Evolutionary conservation across 495 filamentous ascomycete genomes (phyloP), one percentile per base, ranked within the genome.

Genomic region (Aspergillus egyptiacus): DNA sequence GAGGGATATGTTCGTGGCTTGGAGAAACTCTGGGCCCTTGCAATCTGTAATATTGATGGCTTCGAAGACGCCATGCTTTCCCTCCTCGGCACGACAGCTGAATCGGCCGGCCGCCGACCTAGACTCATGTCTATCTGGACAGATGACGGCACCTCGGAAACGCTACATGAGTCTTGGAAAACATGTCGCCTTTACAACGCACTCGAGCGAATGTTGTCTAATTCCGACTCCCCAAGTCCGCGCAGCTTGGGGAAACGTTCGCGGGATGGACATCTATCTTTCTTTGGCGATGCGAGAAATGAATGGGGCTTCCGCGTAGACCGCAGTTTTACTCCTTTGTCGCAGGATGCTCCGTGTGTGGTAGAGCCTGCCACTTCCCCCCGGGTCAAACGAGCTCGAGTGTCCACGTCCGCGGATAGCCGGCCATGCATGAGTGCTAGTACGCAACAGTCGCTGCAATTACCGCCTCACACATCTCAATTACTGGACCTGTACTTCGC

Each of bases 401-500:
- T 69, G 36, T 56, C 59, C 2, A 39, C 58, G 22, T 35, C 54
- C 14, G 24, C 59, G 1, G 58, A 62, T 13, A 43, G 38, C 43
- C 57, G 47, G 22, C 33, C 36, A 18, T 18, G 35, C 23, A 38
- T 51, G 27, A 19, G 51, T 53, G 25, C 46, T 4, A 65, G 39
- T 47, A 41, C 40, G 11, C 43, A 28, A 5, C 62, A 58, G 18
- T 53, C 55, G 13, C 48, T 77, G 6, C 67, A 68, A 42, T 67
- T 85, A 2, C 85, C 84, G 10, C 59, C 73, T 17, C 78, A 84
- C 44, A 74, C 81, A 5, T 84, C 83, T 56, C 75, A 77, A 23
- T 64, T 88, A 2, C 65, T 89, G 18, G 83, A 89, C 56, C 71
- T 82, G 6, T 87, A 86, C 57, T 87, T 87, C 56, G 78, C 84